A percentile compares a stretch with the other conserved stretches of the same genome.
Evolutionary conservation across 495 filamentous ascomycete genomes (phyloP).

Genomic region (Aspergillus heteromorphus): DNA sequence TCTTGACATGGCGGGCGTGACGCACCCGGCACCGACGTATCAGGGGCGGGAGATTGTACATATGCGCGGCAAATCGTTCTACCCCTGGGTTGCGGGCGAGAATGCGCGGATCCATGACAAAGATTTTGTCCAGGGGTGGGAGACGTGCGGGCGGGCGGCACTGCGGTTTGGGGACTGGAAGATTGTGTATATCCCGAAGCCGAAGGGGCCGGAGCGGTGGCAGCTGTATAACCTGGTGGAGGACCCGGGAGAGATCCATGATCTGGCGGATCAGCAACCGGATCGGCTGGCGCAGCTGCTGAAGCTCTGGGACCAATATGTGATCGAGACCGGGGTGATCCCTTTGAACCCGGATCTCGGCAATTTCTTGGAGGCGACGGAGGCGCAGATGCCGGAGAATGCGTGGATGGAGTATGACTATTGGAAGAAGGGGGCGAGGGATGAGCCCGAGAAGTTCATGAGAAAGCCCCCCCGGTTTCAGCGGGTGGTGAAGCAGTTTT

Average conservation of each 20-base stretch:
- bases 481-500: conserved; percentile 46
- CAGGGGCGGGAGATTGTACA: conserved; percentile 51
- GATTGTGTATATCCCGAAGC: conserved; percentile 45
- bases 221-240: conserved; percentile 42
- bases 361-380: conserved; percentile 49
- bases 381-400: conserved; percentile 63
- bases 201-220: conserved; percentile 44
- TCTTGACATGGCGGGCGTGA: conserved; percentile 55
- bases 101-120: conserved; percentile 37
- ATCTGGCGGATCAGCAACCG: conserved; percentile 52
- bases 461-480: conserved; percentile 47
- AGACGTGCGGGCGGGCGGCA: conserved; percentile 41
- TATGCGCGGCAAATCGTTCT: conserved; percentile 52
- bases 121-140: conserved; percentile 46
- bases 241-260: conserved; percentile 51
- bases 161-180: conserved; percentile 46
- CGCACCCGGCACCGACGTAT: conserved; percentile 53
- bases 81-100: conserved; percentile 33
- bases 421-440: conserved; percentile 57
- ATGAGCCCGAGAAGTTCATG: conserved; percentile 51
- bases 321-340: conserved; percentile 55
- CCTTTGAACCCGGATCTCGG: conserved; percentile 39
- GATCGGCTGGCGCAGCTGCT: conserved; percentile 46
- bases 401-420: conserved; percentile 68
- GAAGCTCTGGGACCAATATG: conserved; percentile 55